Evolutionary conservation across 176 grass and related monocot species (phyloP), one percentile per base, ranked within the genome.

Genomic region (Sorghum bicolor): DNA sequence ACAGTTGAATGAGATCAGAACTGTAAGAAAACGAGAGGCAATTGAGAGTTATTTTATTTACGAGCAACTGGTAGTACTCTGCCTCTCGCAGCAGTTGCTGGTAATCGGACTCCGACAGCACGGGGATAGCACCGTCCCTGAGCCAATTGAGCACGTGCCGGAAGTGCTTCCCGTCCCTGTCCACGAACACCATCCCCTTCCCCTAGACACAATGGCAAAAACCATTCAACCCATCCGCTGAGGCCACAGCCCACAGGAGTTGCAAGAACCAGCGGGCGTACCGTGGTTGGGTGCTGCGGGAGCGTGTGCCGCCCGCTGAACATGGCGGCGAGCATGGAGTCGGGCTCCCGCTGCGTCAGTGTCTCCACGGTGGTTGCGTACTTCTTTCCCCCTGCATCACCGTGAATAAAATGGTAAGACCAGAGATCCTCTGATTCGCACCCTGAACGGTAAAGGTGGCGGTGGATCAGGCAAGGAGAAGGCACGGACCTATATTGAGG

Each of bases 91-190:
- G 81, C 55, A 98, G 82, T 34, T 95, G 88, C 74, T 93, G 87
- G 80, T 91, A 80, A 10, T 90, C 82, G 20, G 86, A 91, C 11
- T 91, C 90, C 11, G 90, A 88, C 29, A 98, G 82, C 53, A 26
- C 52, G 3, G 90, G 90, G 73, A 93, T 76, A 52, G 78, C 79
- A 19, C 91, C 92, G 73, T 98, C 92, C 83, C 95, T 84, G 24
- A 98, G 88, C 92, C 95, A 98, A 68, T 95, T 98, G 55, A 98
- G 87, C 24, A 98, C 83, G 85, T 98, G 91, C 71, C 92, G 89
- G 79, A 98, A 98, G 66, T 94, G 86, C 83, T 94, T 91, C 67
- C 95, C 92, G 69, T 98, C 95, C 84, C 95, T 89, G 87, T 98
- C 95, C 55, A 95, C 87, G 80, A 98, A 98, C 33, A 98, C 83